These are phyloP conservation scores for Rhododendron ferrugineum DNA, from an alignment of 148 eudicot genomes.

Conservation along the genomic window DNA sequence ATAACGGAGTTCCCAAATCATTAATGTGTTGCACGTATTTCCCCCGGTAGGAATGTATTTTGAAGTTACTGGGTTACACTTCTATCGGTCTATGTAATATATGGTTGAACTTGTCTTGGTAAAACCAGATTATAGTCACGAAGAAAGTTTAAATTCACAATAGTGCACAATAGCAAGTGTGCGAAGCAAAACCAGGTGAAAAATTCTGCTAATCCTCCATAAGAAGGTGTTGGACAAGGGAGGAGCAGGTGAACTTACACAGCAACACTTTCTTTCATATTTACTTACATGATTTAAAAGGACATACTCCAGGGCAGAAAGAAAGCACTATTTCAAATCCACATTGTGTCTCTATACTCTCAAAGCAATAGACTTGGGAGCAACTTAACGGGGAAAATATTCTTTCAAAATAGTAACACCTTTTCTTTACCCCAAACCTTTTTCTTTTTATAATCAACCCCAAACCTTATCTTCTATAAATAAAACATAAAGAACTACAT, in stretches of 20 bases:
- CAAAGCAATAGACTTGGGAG: background rate
- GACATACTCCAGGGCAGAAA: background rate
- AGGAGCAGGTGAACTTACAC: background rate
- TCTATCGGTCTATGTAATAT: background rate
- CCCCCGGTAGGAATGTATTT: background rate
- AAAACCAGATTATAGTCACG: constrained; percentile 3
- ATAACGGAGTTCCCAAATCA: background rate
- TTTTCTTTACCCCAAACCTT: background rate
- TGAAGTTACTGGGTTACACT: background rate
- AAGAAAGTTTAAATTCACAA: background rate
- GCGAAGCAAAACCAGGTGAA: background rate
- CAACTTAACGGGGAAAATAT: background rate
- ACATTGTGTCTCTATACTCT: background rate
- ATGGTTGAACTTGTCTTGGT: background rate
- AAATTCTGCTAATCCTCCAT: background rate
- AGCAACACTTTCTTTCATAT: background rate
- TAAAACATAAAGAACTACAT: background rate
- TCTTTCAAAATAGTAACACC: background rate
- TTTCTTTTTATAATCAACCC: background rate
- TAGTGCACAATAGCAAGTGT: background rate
- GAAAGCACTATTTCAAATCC: background rate
- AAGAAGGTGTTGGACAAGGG: background rate
- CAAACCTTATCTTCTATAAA: background rate
- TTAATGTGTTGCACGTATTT: background rate
- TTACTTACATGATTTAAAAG: too few relatives aligned